Base-by-base conservation (phyloP, 768 basidiomycete genomes). In the Trichaptum fuscoviolaceum region DNA sequence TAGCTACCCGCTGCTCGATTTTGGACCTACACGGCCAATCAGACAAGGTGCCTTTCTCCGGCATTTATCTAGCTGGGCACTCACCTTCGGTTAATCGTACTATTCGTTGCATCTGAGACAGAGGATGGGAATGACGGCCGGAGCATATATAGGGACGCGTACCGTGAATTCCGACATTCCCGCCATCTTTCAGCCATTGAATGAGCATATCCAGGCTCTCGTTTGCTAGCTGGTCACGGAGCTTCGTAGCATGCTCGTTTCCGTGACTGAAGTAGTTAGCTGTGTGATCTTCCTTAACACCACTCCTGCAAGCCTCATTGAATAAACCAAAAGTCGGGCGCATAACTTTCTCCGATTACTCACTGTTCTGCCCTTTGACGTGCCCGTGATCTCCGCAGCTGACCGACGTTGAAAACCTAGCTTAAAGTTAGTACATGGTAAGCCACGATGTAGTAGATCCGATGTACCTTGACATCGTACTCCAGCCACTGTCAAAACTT, bases 101-200 rank as follows among this genome's bases (percentile, higher is more conserved):
- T 96, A 76, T 99, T 99, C 1, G 97, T 99, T 1, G 97, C 97
- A 78, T 99, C 96, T 98, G 67, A 20, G 69, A 17, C 23, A 10
- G n/a, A 60, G n/a, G 5, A 26, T 64, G 30, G 58, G 17, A 52
- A 52, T 20, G 15, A 61, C 59, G 59, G 59, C 30, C 30, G 59
- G 30, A 61, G 62, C 35, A 34, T 0, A 10, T 26, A 1, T 36
- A 42, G 61, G 52, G 60, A 68, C 70, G 67, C 81, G 61, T 72
- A 94, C 96, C 97, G 75, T 98, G 96, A 70, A 99, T 98, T 9
- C 93, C 97, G 63, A 99, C 96, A 74, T 99, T 99, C 0, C 95
- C 95, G 2, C 95, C 97, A 62, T 89, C 87, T 78, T 93, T 95
- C 68, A 99, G 78, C 97, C 97, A 99, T 57, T 87, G 83, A 68